These are phyloP conservation scores for Earliella scabrosa DNA, from an alignment of 1,284 basidiomycete species.

Conservation along the genomic window DNA sequence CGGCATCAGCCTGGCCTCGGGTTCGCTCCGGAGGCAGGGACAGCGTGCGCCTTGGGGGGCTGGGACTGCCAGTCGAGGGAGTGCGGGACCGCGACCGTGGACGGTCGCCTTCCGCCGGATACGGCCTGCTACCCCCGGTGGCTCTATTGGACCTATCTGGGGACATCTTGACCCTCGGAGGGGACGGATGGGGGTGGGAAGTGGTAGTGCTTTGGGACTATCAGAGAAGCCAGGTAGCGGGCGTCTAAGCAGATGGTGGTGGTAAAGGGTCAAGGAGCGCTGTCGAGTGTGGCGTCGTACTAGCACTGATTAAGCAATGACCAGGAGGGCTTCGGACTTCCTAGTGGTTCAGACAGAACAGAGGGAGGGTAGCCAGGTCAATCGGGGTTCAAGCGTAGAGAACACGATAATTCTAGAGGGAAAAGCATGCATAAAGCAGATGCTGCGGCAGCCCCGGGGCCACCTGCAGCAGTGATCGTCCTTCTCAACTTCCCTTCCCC, in stretches of 20 bases:
- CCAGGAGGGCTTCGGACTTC: not conserved
- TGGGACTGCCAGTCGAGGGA: not conserved
- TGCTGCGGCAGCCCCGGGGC: not conserved
- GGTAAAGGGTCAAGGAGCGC: constrained; percentile 1
- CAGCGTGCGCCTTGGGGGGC: not conserved
- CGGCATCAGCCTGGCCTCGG: not conserved
- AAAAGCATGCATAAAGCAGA: not conserved
- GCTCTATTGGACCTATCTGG: not conserved
- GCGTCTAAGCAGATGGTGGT: no score
- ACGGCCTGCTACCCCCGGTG: not conserved
- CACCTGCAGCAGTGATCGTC: no score
- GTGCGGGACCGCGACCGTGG: not conserved
- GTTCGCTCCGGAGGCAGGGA: not conserved
- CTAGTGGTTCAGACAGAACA: not conserved
- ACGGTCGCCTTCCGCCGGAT: not conserved
- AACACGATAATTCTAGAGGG: not conserved
- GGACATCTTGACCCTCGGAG: not conserved
- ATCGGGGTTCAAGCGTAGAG: no score
- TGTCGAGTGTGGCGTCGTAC: no score
- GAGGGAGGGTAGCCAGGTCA: not conserved
- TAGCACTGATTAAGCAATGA: no score
- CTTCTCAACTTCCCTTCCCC: not conserved
- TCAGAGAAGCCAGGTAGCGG: no score
- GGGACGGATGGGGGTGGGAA: not conserved
- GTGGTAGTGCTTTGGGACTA: not conserved